Conservation (phyloP, 257 asterid genomes). For the Voacanga thouarsii region DNA sequence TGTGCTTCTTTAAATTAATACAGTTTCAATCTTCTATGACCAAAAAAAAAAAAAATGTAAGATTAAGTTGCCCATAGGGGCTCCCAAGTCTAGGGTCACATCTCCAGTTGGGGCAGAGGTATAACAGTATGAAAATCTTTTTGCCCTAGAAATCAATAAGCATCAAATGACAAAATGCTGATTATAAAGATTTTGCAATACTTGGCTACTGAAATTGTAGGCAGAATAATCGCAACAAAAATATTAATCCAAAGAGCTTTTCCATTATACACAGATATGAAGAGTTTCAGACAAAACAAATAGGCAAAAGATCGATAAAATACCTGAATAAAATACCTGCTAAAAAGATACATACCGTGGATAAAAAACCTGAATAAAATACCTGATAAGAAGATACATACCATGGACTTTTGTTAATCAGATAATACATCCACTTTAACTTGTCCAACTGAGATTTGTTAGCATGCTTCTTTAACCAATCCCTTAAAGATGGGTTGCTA, state of each 20-base stretch:
- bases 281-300: slow-evolving; percentile 3
- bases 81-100: neutral
- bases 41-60: too few relatives aligned
- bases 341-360: slow-evolving; percentile 61
- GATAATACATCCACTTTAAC: slow-evolving; percentile 76
- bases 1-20: neutral
- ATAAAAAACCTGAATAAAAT: too few relatives aligned
- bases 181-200: neutral
- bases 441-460: slow-evolving; percentile 63
- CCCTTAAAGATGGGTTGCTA: slow-evolving; percentile 81
- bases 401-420: slow-evolving; percentile 92
- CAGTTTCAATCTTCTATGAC: neutral
- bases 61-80: neutral
- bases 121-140: neutral
- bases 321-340: too few relatives aligned
- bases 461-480: slow-evolving; percentile 78
- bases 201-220: neutral
- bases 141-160: neutral
- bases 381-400: slow-evolving; percentile 22
- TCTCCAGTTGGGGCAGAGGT: neutral
- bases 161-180: neutral
- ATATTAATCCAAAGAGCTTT: neutral
- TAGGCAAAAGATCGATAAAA: neutral
- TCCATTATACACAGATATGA: neutral
- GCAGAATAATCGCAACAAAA: neutral